These are phyloP conservation scores for Penicillium sp. DNA, from an alignment of 2,329 filamentous ascomycete genomes.

Conservation along the genomic window DNA sequence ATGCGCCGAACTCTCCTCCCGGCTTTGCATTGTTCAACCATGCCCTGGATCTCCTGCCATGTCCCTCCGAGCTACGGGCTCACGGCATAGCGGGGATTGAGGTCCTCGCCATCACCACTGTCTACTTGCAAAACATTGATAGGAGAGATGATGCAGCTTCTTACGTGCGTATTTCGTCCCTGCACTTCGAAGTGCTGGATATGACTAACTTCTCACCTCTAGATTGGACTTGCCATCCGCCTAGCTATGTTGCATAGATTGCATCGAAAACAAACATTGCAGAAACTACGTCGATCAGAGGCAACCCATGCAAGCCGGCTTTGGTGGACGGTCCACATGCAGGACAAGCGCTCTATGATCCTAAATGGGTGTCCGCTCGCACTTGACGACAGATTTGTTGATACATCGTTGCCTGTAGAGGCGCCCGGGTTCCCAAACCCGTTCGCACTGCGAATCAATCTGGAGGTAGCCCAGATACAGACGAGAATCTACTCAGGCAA, in stretches of 20 bases:
- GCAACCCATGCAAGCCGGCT: not conserved
- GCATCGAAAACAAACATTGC: not conserved
- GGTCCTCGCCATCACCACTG: constrained; percentile 1
- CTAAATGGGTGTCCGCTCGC: not conserved
- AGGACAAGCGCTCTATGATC: constrained; percentile 7
- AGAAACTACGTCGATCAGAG: constrained; percentile 3
- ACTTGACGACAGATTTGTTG: constrained; percentile 2
- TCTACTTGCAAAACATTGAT: constrained; percentile 9
- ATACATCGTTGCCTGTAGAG: not conserved
- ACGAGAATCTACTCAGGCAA: constrained; percentile 3
- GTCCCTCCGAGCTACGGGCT: not conserved
- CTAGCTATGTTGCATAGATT: constrained; percentile 3
- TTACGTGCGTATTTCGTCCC: not conserved
- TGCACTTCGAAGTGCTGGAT: too few relatives aligned
- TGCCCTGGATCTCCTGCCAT: not conserved
- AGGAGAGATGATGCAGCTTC: constrained; percentile 3
- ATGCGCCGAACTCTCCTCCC: not conserved
- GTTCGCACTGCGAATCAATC: constrained; percentile 5
- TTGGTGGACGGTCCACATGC: constrained; percentile 9
- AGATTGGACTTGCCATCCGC: constrained; percentile 5
- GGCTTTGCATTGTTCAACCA: not conserved
- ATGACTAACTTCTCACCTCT: not conserved
- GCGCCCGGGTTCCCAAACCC: constrained; percentile 5
- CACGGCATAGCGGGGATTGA: constrained; percentile 8
- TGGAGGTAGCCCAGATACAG: constrained; percentile 8